These are phyloP conservation scores for Penicillium arizonense DNA, from an alignment of 495 filamentous ascomycete genomes.

Conservation along the genomic window DNA sequence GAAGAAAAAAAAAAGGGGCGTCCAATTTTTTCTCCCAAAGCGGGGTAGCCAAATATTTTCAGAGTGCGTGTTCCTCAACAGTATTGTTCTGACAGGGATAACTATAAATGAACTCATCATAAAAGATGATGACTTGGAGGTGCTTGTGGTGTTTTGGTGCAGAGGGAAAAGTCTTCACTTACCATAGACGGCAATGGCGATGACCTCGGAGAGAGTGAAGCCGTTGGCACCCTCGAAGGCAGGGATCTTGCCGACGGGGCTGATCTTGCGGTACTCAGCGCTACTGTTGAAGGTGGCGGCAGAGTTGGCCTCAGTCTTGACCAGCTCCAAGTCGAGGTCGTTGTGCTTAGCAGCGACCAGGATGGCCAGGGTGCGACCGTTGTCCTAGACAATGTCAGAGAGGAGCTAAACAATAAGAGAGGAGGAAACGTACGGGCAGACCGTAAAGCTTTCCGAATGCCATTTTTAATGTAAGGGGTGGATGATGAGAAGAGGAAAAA, in stretches of 20 bases:
- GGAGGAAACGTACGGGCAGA: conserved; percentile 62
- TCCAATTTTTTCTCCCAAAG: conserved; percentile 23
- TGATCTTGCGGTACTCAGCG: conserved; percentile 79
- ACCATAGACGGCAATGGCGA: conserved; percentile 98
- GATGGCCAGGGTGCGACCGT: conserved; percentile 85
- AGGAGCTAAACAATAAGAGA: conserved; percentile 4
- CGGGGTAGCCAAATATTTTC: conserved; percentile 32
- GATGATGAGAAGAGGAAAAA: conserved; percentile 33
- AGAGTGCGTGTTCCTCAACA: conserved; percentile 48
- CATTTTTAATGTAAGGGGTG: conserved; percentile 56
- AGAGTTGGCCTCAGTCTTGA: conserved; percentile 56
- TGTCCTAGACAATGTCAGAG: conserved; percentile 56
- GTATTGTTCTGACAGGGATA: conserved; percentile 97
- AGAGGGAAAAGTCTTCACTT: conserved; percentile 44
- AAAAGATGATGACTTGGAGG: conserved; percentile 22
- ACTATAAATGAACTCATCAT: conserved; percentile 88
- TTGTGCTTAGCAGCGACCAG: conserved; percentile 94
- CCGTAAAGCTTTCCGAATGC: conserved; percentile 96
- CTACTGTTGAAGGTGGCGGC: conserved; percentile 34
- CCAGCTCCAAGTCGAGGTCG: conserved; percentile 82
- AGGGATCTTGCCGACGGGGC: conserved; percentile 86
- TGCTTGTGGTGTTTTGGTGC: neutral
- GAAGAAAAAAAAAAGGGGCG: conserved; percentile 4
- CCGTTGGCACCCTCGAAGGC: conserved; percentile 92
- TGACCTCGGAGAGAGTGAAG: conserved; percentile 81